These are phyloP conservation scores for Puccinia polysora DNA, from an alignment of 1,284 basidiomycete genomes.

Conservation along the genomic window DNA sequence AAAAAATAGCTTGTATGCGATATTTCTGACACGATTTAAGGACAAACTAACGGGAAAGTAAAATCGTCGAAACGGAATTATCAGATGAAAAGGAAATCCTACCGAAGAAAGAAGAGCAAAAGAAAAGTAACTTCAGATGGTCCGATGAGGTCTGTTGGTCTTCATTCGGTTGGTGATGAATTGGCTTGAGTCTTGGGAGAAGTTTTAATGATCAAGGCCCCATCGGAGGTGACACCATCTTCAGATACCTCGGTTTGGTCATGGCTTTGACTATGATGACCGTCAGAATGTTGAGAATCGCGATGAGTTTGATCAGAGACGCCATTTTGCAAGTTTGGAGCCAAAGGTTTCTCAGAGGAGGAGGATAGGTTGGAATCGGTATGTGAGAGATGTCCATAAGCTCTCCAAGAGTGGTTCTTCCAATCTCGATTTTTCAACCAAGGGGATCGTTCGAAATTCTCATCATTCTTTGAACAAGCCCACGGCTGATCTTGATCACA, in stretches of 20 bases:
- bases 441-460: conserved; percentile 29
- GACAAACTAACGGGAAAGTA: no score
- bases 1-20: no score
- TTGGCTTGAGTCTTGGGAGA: neutral
- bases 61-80: no score
- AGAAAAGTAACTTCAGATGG: neutral
- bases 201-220: conserved; percentile 38
- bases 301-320: neutral
- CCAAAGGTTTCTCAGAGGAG: neutral
- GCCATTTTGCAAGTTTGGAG: neutral
- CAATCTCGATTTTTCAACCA: conserved; percentile 34
- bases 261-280: neutral
- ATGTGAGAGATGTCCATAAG: neutral
- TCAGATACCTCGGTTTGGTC: neutral
- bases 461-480: conserved; percentile 23
- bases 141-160: neutral
- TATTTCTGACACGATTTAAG: no score
- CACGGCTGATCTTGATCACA: conserved; percentile 14
- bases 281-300: neutral
- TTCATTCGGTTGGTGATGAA: no score
- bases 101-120: neutral
- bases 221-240: conserved; percentile 30
- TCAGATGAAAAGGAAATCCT: neutral
- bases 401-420: conserved; percentile 29
- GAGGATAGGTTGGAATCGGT: no score